Conservation (phyloP, 805 yeast genomes). For the Yarrowia sp. region DNA sequence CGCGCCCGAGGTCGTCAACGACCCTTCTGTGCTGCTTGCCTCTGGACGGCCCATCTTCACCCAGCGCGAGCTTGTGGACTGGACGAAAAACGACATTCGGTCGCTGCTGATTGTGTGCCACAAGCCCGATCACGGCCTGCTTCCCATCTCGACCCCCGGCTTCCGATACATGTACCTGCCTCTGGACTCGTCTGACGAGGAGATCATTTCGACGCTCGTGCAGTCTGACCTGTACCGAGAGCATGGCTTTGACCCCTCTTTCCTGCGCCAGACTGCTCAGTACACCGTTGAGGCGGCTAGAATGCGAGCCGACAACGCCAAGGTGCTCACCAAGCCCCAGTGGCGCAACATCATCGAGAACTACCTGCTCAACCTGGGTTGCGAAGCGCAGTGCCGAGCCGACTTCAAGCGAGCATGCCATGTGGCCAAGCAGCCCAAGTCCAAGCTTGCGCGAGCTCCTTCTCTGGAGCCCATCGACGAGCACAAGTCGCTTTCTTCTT, state of each 20-base stretch:
- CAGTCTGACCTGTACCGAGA: slow-evolving; percentile 65
- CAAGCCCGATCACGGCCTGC: slow-evolving; percentile 35
- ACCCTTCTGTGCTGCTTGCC: slow-evolving; percentile 43
- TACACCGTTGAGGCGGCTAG: slow-evolving; percentile 58
- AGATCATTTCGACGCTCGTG: slow-evolving; percentile 50
- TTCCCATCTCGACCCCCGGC: slow-evolving; percentile 27
- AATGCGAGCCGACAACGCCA: slow-evolving; percentile 26
- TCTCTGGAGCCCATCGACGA: slow-evolving; percentile 26
- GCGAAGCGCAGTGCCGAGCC: slow-evolving; percentile 53
- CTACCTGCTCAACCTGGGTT: slow-evolving; percentile 41
- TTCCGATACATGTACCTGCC: slow-evolving; percentile 56
- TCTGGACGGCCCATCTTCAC: slow-evolving; percentile 56
- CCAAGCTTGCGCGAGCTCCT: slow-evolving; percentile 7
- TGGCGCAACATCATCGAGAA: slow-evolving; percentile 77
- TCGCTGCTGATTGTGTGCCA: slow-evolving; percentile 53
- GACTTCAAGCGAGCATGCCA: slow-evolving; percentile 56
- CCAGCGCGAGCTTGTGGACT: slow-evolving; percentile 59
- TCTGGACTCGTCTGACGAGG: slow-evolving; percentile 48
- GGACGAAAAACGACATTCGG: slow-evolving; percentile 70
- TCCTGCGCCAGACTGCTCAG: slow-evolving; percentile 58
- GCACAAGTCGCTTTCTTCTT: slow-evolving; percentile 27
- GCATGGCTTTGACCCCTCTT: slow-evolving; percentile 53
- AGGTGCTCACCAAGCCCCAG: slow-evolving; percentile 51
- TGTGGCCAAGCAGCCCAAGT: slow-evolving; percentile 12
- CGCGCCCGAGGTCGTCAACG: slow-evolving; percentile 52